These are phyloP conservation scores for Hymenochaete sp. DNA, from an alignment of 1,284 basidiomycete genomes.

Conservation along the genomic window DNA sequence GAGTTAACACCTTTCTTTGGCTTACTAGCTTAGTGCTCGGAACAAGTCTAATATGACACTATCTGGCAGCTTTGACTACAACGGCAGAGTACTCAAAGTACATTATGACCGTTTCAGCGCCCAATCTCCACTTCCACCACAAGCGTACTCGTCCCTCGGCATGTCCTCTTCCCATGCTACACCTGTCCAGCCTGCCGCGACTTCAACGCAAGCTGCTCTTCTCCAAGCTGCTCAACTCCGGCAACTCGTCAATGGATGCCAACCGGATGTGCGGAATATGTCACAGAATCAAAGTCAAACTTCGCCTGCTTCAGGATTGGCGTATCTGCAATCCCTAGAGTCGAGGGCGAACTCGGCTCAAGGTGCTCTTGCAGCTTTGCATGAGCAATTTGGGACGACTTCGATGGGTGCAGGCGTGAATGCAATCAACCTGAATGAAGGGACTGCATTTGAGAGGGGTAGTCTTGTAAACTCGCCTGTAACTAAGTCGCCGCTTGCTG, in stretches of 20 bases:
- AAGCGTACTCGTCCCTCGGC: not conserved
- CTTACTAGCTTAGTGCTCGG: not conserved
- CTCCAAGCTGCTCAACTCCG: constrained; percentile 11
- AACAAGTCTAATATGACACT: not conserved
- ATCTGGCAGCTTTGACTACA: constrained; percentile 70
- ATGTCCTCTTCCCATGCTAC: constrained; percentile 8
- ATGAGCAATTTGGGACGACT: too few relatives aligned
- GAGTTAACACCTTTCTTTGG: constrained; percentile 24
- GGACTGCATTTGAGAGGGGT: too few relatives aligned
- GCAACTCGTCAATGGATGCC: constrained; percentile 11
- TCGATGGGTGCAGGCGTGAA: too few relatives aligned
- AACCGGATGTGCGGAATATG: too few relatives aligned
- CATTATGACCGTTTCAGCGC: constrained; percentile 74
- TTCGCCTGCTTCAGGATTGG: too few relatives aligned
- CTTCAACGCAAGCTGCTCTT: constrained; percentile 5
- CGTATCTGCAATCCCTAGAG: too few relatives aligned
- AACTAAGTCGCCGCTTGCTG: not conserved
- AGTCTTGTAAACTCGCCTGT: too few relatives aligned
- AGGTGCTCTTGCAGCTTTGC: too few relatives aligned
- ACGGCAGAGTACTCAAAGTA: constrained; percentile 76
- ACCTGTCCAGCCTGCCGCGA: constrained; percentile 7
- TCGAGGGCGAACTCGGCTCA: too few relatives aligned
- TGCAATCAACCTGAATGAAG: too few relatives aligned
- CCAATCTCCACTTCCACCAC: constrained; percentile 6
- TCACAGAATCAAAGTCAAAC: too few relatives aligned